phyloP scores from a whole-genome alignment of 1,284 basidiomycete species.

The Cutaneotrichosporon curvatum region DNA sequence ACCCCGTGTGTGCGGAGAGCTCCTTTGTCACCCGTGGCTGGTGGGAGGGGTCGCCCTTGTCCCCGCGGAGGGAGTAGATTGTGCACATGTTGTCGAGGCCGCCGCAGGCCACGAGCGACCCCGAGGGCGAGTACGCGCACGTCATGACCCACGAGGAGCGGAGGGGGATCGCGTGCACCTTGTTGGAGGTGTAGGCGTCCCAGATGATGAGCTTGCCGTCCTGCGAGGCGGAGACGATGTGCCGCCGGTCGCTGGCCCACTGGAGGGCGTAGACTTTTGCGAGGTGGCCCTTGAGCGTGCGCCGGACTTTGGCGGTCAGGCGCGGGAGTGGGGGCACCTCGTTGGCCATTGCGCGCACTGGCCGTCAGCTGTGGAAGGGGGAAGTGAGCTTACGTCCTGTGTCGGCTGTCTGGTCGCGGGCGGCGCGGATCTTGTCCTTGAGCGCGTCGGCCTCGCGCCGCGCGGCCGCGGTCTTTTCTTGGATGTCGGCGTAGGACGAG shows the following conservation, averaged over 20 bases:
- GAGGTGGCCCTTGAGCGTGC: conserved; percentile 90
- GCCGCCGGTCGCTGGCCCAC: conserved; percentile 93
- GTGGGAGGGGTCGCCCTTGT: conserved; percentile 36
- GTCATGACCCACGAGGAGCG: conserved; percentile 99
- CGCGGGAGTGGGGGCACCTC: conserved; percentile 92
- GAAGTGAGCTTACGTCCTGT: conserved; percentile 62
- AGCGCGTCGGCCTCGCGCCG: conserved; percentile 90
- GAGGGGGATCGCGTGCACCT: conserved; percentile 96
- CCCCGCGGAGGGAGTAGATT: conserved; percentile 72
- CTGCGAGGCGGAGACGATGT: conserved; percentile 96
- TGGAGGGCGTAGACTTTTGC: conserved; percentile 99
- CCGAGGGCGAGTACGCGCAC: conserved; percentile 94
- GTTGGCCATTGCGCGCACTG: conserved; percentile 90
- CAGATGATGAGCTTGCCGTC: conserved; percentile 99
- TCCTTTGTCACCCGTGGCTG: conserved; percentile 60
- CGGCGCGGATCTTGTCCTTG: conserved; percentile 94
- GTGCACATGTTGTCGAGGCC: conserved; percentile 99
- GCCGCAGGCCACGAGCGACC: conserved; percentile 95
- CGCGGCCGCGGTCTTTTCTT: conserved; percentile 90
- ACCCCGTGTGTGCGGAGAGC: conserved; percentile 92
- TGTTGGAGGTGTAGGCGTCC: conserved; percentile 99
- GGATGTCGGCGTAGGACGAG: conserved; percentile 57
- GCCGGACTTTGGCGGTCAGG: conserved; percentile 88
- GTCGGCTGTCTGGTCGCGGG: conserved; percentile 90
- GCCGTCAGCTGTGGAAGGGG: conserved; percentile 1